A percentile compares a stretch with the other conserved stretches of the same genome.
Evolutionary conservation across 1,139 yeast species (phyloP).

Genomic region (Saccharomyces hybrid): DNA sequence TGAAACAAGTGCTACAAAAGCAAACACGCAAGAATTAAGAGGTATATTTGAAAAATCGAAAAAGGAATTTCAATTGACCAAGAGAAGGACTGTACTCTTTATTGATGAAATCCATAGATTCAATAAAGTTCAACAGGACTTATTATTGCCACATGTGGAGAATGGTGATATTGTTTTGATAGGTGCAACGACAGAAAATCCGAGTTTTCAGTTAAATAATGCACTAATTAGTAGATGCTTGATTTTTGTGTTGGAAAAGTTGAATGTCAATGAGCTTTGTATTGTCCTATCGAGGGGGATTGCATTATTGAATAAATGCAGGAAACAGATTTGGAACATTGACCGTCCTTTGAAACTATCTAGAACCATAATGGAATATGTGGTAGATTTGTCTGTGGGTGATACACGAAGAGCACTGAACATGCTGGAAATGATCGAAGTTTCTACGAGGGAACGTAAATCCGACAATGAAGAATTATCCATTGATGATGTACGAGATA

Average conservation of each 20-base stretch:
- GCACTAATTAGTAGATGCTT: constrained; percentile 85
- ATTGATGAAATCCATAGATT: constrained; percentile 92
- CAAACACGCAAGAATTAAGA: constrained; percentile 63
- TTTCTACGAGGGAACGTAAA: constrained; percentile 20
- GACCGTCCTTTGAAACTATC: constrained; percentile 40
- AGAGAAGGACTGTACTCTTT: constrained; percentile 68
- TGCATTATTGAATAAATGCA: constrained; percentile 50
- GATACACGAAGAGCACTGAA: constrained; percentile 84
- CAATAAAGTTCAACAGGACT: constrained; percentile 84
- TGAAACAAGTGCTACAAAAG: constrained; percentile 81
- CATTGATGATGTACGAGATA: constrained; percentile 13
- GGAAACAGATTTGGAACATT: constrained; percentile 38
- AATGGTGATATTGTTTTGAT: constrained; percentile 59
- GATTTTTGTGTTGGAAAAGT: constrained; percentile 70
- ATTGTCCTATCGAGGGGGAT: constrained; percentile 58
- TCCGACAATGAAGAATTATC: constrained; percentile 9
- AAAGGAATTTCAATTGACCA: constrained; percentile 58
- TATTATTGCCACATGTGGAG: constrained; percentile 67
- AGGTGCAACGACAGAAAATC: constrained; percentile 97
- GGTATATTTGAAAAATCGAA: constrained; percentile 67
- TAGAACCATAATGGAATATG: constrained; percentile 53
- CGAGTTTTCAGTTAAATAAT: constrained; percentile 81
- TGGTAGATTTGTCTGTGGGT: constrained; percentile 79
- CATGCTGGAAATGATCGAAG: constrained; percentile 54
- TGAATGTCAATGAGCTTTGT: constrained; percentile 48